These are phyloP conservation scores for Penicillium sp. DNA, from an alignment of 2,329 filamentous ascomycete genomes.

Conservation along the genomic window DNA sequence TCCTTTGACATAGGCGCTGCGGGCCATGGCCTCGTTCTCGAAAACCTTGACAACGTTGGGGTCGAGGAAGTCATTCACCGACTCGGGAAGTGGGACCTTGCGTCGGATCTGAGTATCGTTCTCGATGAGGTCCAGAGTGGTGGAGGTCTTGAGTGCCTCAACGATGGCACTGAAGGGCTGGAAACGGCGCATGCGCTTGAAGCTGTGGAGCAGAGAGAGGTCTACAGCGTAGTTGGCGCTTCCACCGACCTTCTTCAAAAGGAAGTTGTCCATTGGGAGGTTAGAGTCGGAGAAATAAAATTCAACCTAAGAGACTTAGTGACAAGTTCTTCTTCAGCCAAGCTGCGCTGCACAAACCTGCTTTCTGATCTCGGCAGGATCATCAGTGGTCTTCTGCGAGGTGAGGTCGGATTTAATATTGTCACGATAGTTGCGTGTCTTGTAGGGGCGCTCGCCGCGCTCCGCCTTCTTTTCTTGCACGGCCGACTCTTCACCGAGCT, in stretches of 20 bases:
- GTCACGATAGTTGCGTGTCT: conserved; percentile 35
- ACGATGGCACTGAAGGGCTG: conserved; percentile 81
- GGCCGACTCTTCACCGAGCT: conserved; percentile 36
- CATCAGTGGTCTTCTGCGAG: conserved; percentile 64
- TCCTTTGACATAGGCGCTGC: conserved; percentile 87
- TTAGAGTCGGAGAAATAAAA: conserved; percentile 96
- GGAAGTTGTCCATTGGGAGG: conserved; percentile 80
- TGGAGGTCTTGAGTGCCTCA: conserved; percentile 74
- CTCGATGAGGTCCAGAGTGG: conserved; percentile 68
- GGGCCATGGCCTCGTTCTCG: conserved; percentile 63
- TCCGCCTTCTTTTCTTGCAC: conserved; percentile 21
- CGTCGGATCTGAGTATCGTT: conserved; percentile 70
- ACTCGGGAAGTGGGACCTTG: conserved; percentile 63
- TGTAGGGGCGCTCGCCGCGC: conserved; percentile 22
- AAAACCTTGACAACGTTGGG: conserved; percentile 51
- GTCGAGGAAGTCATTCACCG: conserved; percentile 53
- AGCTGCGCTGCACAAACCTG: conserved; percentile 55
- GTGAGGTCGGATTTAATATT: conserved; percentile 71
- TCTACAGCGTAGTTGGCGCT: conserved; percentile 69
- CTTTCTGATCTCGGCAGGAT: conserved; percentile 75
- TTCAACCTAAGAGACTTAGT: conserved; percentile 61
- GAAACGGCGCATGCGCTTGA: conserved; percentile 96
- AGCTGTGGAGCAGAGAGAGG: conserved; percentile 72
- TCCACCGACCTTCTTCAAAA: conserved; percentile 74
- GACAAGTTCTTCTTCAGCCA: background rate